Conservation (phyloP, 1,284 basidiomycete species). For the Athelia psychrophila region DNA sequence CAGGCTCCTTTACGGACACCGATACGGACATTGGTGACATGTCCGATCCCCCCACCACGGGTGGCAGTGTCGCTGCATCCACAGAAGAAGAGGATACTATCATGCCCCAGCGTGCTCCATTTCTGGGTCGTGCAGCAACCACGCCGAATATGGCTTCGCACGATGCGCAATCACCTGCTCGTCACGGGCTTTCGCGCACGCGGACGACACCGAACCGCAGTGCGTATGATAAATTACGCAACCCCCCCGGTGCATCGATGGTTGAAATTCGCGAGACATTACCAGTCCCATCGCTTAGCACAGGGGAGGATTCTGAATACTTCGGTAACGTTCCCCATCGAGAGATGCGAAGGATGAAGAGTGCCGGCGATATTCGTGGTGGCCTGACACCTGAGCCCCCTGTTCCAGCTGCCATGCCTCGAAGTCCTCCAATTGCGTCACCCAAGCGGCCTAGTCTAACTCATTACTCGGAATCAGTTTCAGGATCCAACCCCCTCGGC, state of each 20-base stretch:
- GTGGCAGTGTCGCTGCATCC: conserved; percentile 22
- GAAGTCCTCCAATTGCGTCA: conserved; percentile 10
- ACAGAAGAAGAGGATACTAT: conserved; percentile 71
- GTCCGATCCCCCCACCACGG: conserved; percentile 44
- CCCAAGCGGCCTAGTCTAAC: conserved; percentile 8
- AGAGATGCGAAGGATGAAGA: conserved; percentile 82
- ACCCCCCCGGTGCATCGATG: conserved; percentile 1
- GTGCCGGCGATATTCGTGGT: conserved; percentile 74
- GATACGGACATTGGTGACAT: conserved; percentile 56
- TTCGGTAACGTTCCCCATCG: conserved; percentile 36
- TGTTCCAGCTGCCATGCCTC: conserved; percentile 15
- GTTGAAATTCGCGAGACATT: conserved; percentile 15
- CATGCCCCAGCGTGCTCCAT: conserved; percentile 54
- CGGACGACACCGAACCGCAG: conserved; percentile 69
- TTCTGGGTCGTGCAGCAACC: conserved; percentile 47
- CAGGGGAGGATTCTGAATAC: conserved; percentile 36
- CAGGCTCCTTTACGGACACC: conserved; percentile 33
- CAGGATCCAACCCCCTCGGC: conserved; percentile 59
- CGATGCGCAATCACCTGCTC: conserved; percentile 24
- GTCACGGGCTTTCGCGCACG: conserved; percentile 53
- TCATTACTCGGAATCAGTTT: conserved; percentile 29
- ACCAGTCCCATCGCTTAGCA: conserved; percentile 7
- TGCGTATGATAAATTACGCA: conserved; percentile 48
- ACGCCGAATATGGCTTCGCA: conserved; percentile 32
- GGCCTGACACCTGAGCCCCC: conserved; percentile 27